Percentiles rank a stretch among this genome's conserved stretches.
Evolutionary conservation across 371 early-diverging fungal species (phyloP).

Genomic region (Mortierella sp.): DNA sequence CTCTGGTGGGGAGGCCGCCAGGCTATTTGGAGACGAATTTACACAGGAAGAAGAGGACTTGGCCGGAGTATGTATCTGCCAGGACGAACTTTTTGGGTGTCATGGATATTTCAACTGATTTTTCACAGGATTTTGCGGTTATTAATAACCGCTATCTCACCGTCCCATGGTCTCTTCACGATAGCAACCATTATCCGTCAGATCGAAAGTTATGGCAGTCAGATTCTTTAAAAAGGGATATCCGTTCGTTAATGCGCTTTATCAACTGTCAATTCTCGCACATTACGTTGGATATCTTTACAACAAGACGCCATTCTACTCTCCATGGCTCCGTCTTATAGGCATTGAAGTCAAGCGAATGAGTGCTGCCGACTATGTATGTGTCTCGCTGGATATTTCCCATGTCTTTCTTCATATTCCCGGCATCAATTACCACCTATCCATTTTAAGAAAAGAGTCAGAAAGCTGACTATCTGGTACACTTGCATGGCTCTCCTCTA

Average conservation of each 20-base stretch:
- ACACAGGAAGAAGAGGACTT: constrained; percentile 51
- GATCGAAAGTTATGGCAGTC: constrained; percentile 53
- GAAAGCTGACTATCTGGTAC: too few species aligned
- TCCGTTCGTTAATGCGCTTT: constrained; percentile 75
- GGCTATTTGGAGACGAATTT: constrained; percentile 72
- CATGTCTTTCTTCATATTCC: not conserved
- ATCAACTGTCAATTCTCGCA: constrained; percentile 68
- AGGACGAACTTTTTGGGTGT: not conserved
- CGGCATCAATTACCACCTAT: too few species aligned
- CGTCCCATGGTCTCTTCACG: too few species aligned
- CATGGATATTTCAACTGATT: too few species aligned
- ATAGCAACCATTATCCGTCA: constrained; percentile 23
- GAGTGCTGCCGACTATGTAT: constrained; percentile 85
- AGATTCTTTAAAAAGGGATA: constrained; percentile 69
- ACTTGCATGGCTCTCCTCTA: too few species aligned
- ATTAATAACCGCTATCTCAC: not conserved
- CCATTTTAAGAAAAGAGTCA: too few species aligned
- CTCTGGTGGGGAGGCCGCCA: constrained; percentile 74
- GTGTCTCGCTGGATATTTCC: constrained; percentile 21
- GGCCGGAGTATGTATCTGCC: constrained; percentile 20
- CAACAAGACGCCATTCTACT: constrained; percentile 80
- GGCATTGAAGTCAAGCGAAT: constrained; percentile 83
- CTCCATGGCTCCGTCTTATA: constrained; percentile 83
- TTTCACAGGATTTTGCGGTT: too few species aligned
- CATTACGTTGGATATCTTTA: constrained; percentile 87